Evolutionary conservation across 2,329 filamentous ascomycete species (phyloP), one percentile per base, ranked within the genome.

Genomic region (Aspergillus terreus): DNA sequence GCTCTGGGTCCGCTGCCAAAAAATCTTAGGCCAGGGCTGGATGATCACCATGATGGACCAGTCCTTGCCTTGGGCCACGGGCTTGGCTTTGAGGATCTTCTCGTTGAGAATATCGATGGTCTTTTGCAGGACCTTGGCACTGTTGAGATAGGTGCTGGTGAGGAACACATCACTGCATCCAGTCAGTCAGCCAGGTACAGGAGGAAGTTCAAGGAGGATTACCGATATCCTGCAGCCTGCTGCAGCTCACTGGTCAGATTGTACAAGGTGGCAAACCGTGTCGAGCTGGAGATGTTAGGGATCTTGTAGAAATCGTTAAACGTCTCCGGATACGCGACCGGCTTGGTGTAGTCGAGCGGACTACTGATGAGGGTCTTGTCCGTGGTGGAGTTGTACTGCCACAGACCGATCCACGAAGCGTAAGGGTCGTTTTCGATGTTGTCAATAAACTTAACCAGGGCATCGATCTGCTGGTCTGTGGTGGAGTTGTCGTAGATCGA

Each of bases 21-120:
- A 64, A 2, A 73, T 53, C 17, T 57, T 52, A 0, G 75, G 72
- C 45, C 79, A 70, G 11, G 71, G 73, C 53, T 80, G 76, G 44
- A 73, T 69, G 17, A 68, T 56, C 9, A 47, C 56, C 46, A 58
- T 56, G 15, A 63, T 57, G 11, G 55, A 54, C 55, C 58, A 66
- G 46, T 54, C 59, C 6, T 56, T 55, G 27, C 50, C 46, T 10
- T 52, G 41, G n/a, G 51, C 51, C 10, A 47, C 23, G 7, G 47
- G 42, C 44, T 57, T 58, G 17, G 54, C 56, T 12, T 53, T 52
- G 6, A 58, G 56, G n/a, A 62, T 56, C 46, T 58, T 50, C 11
- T 42, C 4, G 41, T 54, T 52, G 41, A 55, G 58, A n/a, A 60
- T 50, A 12, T 59, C 52, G 17, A 58, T 50, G 10, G 55, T 51